These are phyloP conservation scores for Begonia fuchsioides DNA, from an alignment of 306 rosid genomes.

Conservation along the genomic window DNA sequence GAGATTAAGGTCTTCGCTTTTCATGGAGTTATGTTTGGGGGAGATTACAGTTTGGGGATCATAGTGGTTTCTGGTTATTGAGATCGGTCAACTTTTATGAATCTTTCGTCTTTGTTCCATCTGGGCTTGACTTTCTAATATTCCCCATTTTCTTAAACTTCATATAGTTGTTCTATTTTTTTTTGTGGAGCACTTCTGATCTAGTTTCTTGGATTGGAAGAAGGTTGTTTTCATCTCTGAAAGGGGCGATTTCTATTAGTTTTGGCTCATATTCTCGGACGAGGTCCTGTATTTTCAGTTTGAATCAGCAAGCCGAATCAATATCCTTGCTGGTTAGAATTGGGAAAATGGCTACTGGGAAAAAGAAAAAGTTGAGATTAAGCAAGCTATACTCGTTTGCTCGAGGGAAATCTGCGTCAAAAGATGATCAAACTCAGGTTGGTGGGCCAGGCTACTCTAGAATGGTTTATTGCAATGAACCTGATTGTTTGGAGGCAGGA, in stretches of 20 bases:
- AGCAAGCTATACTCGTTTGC: slow-evolving; percentile 86
- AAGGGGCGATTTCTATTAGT: too few species aligned
- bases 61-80: neutral
- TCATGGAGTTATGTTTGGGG: neutral
- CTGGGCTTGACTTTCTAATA: neutral
- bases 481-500: slow-evolving; percentile 36
- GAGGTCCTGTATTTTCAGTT: neutral
- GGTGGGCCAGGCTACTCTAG: slow-evolving; percentile 77
- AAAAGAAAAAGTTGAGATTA: slow-evolving; percentile 37
- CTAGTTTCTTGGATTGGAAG: too few species aligned
- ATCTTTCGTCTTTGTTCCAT: neutral
- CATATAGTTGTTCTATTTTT: slow-evolving; percentile 5
- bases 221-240: too few species aligned
- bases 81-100: neutral
- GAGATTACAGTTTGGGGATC: slow-evolving; percentile 17
- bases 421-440: slow-evolving; percentile 53
- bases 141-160: neutral
- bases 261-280: too few species aligned
- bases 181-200: neutral
- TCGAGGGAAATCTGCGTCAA: slow-evolving; percentile 44
- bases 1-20: slow-evolving; percentile 7
- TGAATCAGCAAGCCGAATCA: too few species aligned
- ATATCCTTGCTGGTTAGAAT: slow-evolving; percentile 1
- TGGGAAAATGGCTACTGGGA: slow-evolving; percentile 33
- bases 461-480: slow-evolving; percentile 63